Evolutionary conservation across 2,329 filamentous ascomycete species (phyloP), one percentile per base, ranked within the genome.

Genomic region (Ascochyta clinopodiicola): DNA sequence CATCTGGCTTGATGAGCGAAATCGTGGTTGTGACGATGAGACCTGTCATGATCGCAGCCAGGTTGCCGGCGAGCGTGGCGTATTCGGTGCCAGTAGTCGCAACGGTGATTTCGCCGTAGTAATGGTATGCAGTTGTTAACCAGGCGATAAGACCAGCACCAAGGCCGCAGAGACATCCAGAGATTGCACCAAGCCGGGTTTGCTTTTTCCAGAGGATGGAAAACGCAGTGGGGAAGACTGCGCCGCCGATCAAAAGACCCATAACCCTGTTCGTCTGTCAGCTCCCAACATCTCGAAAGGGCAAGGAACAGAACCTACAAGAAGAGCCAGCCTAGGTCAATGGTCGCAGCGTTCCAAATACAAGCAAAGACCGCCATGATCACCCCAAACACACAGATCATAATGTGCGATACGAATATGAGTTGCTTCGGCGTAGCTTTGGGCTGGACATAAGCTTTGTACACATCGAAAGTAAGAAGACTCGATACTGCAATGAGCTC

Each of bases 401-500:
- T 75, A 29, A 70, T 61, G 57, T 79, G 75, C 6, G 73, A 76
- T 17, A 77, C 68, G 46, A 72, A 74, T n/a, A 79, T 73, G 7
- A 79, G 65, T 40, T 70, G 72, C 13, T 64, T 52, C 1, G 73
- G 71, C 2, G 63, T 65, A 4, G 77, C 75, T 6, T 71, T 68
- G 0, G 76, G 75, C 27, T 74, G 66, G 39, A 78, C 68, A 57
- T 78, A 79, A 0, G 71, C 73, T 57, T 78, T 78, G 69, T 78
- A 79, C n/a, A 79, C 70, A 49, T 79, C 77, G 55, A 77, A 79
- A 0, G 77, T 78, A 2, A 77, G 60, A 1, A 79, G 64, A 7
- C 74, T 73, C 6, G 73, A 75, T 1, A 77, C 75, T 0, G 76
- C 75, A 31, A 78, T 77, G 17, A 78, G 67, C 49, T 79, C 75